Percentiles rank a stretch among this genome's conserved stretches.
Conservation (phyloP, 2,329 filamentous ascomycete species). For the Colletotrichum musae region DNA sequence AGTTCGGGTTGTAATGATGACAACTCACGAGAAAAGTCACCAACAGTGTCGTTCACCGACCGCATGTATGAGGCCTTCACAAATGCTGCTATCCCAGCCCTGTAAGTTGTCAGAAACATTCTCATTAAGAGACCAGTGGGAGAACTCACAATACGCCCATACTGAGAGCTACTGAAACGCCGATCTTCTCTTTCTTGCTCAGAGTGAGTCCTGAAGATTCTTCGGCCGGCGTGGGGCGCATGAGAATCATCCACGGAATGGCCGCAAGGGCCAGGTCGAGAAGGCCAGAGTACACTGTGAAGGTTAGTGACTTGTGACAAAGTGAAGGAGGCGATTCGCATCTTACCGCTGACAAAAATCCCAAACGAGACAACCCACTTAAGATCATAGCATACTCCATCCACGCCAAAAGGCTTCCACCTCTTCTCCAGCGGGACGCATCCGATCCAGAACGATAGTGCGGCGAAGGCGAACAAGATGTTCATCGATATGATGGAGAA, state of each 20-base stretch:
- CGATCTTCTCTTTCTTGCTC: constrained; percentile 53
- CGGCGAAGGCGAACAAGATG: constrained; percentile 41
- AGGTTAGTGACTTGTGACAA: neutral
- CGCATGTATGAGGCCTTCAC: constrained; percentile 40
- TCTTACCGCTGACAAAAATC: constrained; percentile 36
- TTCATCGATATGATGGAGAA: constrained; percentile 51
- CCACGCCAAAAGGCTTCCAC: constrained; percentile 39
- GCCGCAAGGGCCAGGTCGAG: constrained; percentile 55
- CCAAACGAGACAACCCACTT: constrained; percentile 36
- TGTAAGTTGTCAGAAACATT: constrained; percentile 8
- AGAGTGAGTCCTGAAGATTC: constrained; percentile 32
- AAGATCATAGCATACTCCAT: constrained; percentile 35
- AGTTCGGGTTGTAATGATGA: constrained; percentile 8
- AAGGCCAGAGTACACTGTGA: constrained; percentile 46
- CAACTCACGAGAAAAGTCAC: constrained; percentile 37
- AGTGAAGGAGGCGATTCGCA: fast-evolving
- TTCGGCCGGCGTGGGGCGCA: constrained; percentile 44
- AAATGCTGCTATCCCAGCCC: constrained; percentile 41
- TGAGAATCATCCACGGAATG: constrained; percentile 55
- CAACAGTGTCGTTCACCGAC: constrained; percentile 31
- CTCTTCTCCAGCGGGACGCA: constrained; percentile 42
- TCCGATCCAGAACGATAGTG: constrained; percentile 45
- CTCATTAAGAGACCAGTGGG: neutral
- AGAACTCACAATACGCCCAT: constrained; percentile 44
- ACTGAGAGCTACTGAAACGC: constrained; percentile 53